These are phyloP conservation scores for Heracleum sosnowskyi DNA, from an alignment of 129 eudicot genomes.

Conservation along the genomic window DNA sequence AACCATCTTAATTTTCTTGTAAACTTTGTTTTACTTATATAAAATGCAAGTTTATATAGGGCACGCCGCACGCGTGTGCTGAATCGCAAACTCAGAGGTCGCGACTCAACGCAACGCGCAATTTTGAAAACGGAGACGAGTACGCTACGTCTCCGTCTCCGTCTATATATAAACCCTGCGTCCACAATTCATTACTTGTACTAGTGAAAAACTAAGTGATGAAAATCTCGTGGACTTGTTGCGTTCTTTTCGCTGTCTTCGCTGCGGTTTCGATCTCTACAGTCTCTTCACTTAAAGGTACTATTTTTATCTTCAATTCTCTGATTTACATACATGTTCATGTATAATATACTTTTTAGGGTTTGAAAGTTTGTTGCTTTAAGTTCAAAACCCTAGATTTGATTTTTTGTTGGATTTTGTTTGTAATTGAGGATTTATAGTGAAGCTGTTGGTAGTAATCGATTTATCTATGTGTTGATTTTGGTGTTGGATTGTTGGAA, in stretches of 20 bases:
- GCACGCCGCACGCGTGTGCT: too few species aligned
- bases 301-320: not conserved
- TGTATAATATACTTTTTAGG: not conserved
- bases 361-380: not conserved
- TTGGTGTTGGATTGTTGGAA: too few species aligned
- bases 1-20: too few species aligned
- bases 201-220: not conserved
- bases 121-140: not conserved
- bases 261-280: not conserved
- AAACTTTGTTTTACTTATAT: too few species aligned
- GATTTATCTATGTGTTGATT: not conserved
- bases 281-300: not conserved
- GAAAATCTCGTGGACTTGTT: not conserved
- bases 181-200: not conserved
- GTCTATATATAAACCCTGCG: not conserved
- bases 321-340: not conserved
- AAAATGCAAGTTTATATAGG: too few species aligned
- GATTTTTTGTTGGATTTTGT: not conserved
- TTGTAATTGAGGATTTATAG: not conserved
- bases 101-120: not conserved
- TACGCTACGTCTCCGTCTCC: not conserved
- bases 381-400: not conserved
- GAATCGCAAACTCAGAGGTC: not conserved
- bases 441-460: not conserved
- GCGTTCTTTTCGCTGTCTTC: not conserved